These are phyloP conservation scores for Spergularia marina DNA, from an alignment of 148 eudicot genomes.

Conservation along the genomic window DNA sequence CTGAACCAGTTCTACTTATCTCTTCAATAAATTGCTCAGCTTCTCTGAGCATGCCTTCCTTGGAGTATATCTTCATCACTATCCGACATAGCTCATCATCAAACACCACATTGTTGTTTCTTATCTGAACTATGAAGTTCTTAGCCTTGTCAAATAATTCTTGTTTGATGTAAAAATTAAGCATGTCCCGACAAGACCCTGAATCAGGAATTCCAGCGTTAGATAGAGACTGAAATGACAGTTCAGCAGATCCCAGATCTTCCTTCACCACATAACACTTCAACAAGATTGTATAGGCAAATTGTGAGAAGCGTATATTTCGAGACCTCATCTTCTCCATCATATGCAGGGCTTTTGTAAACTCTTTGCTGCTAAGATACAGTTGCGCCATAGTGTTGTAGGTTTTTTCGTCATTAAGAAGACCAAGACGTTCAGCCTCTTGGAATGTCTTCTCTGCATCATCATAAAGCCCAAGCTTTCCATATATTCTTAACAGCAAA, in stretches of 20 bases:
- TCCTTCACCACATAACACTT: slow-evolving; percentile 61
- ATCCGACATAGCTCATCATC: slow-evolving; percentile 60
- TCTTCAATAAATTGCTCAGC: slow-evolving; percentile 55
- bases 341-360: slow-evolving; percentile 49
- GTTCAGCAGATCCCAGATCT: slow-evolving; percentile 69
- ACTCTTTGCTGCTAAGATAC: slow-evolving; percentile 56
- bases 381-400: slow-evolving; percentile 87
- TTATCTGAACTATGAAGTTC: slow-evolving; percentile 47
- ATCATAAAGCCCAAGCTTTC: slow-evolving; percentile 80
- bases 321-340: slow-evolving; percentile 67
- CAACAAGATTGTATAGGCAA: slow-evolving; percentile 55
- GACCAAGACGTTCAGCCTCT: slow-evolving; percentile 59
- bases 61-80: slow-evolving; percentile 59
- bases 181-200: slow-evolving; percentile 63
- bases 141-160: slow-evolving; percentile 60
- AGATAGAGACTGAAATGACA: slow-evolving; percentile 53
- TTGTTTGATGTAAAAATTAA: slow-evolving; percentile 51
- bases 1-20: slow-evolving; percentile 24
- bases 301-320: slow-evolving; percentile 55
- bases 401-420: slow-evolving; percentile 73
- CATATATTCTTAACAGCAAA: slow-evolving; percentile 81
- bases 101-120: slow-evolving; percentile 54
- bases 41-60: slow-evolving; percentile 60
- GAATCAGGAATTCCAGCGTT: slow-evolving; percentile 62
- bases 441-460: slow-evolving; percentile 77